A percentile compares a stretch with the other conserved stretches of the same genome.
Conservation (phyloP, 345 rosid genomes). For the Citrus hindsii region DNA sequence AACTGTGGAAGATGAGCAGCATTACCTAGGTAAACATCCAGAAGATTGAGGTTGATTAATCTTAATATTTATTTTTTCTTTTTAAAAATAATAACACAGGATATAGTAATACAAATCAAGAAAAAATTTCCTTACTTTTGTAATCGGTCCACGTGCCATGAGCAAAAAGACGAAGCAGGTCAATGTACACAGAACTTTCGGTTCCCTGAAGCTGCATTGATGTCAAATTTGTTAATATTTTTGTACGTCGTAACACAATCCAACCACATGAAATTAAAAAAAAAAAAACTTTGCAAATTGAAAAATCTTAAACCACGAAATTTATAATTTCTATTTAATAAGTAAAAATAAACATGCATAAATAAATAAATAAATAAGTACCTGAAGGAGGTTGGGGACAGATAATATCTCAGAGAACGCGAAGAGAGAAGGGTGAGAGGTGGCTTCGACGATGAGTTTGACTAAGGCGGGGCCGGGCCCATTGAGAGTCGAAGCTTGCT, state of each 20-base stretch:
- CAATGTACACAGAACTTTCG: conserved; percentile 46
- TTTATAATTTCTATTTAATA: not conserved
- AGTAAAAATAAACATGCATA: not conserved
- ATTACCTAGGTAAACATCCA: conserved; percentile 21
- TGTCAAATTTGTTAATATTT: not conserved
- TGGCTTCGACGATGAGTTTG: conserved; percentile 56
- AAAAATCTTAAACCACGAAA: not conserved
- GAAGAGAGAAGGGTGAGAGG: conserved; percentile 82
- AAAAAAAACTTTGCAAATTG: not conserved
- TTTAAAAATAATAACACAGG: not conserved
- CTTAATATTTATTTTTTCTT: too few relatives aligned
- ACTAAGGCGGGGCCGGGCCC: conserved; percentile 8
- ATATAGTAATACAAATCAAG: not conserved
- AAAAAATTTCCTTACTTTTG: conserved; percentile 48
- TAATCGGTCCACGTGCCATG: conserved; percentile 93
- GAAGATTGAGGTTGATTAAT: not conserved
- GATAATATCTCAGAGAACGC: conserved; percentile 94
- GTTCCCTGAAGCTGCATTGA: conserved; percentile 77
- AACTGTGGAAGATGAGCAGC: conserved; percentile 24
- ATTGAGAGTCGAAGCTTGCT: conserved; percentile 27
- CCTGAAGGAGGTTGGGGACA: conserved; percentile 52
- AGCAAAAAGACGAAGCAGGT: conserved; percentile 68
- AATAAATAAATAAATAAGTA: not conserved
- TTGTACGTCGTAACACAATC: not conserved
- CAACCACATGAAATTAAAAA: not conserved